Base-by-base conservation (phyloP, 768 basidiomycete genomes). In the Trametes sanguinea region DNA sequence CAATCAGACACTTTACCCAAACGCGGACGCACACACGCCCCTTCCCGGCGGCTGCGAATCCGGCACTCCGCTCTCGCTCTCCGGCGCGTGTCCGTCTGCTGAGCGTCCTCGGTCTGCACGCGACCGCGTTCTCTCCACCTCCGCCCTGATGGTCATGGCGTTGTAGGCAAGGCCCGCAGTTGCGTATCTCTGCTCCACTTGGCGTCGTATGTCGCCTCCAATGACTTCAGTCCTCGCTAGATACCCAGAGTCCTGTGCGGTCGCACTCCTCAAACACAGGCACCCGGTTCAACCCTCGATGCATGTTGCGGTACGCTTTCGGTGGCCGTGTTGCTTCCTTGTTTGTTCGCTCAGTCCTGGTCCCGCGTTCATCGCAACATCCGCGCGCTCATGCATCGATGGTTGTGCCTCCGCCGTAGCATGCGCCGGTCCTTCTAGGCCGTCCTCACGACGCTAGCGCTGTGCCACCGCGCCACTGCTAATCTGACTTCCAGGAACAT, bases 1-100 rank as follows among this genome's bases (percentile, higher is more conserved):
- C 58, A 45, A 60, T 60, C 58, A 60, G 17, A 17, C 56, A 50
- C 46, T 48, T 6, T 57, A 57, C 7, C 56, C 56, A 50, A 50
- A 48, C 17, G 8, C 13, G 56, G 56, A 50, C 13, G 39, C 7
- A 11, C 47, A 30, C 16, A 39, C 30, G n/a, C 35, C 37, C 37
- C 22, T 30, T 45, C 30, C 32, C 54, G 22, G 54, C 29, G 16
- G 43, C 42, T n/a, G 27, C 46, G 17, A 10, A 11, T 29, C 46
- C 46, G 46, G 46, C 46, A 47, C 46, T n/a, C 46, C 46, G 46
- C 17, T 27, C 46, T 27, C 17, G 8, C 17, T 27, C 17, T 27
- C 22, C 22, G 22, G 22, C 22, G 22, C 22, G 22, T 22, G 22
- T 22, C 22, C 17, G n/a, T 29, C 46, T 47, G 46, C 46, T 47